phyloP scores from a whole-genome alignment of 1,284 basidiomycete species.

The Bondarzewia mesenterica region DNA sequence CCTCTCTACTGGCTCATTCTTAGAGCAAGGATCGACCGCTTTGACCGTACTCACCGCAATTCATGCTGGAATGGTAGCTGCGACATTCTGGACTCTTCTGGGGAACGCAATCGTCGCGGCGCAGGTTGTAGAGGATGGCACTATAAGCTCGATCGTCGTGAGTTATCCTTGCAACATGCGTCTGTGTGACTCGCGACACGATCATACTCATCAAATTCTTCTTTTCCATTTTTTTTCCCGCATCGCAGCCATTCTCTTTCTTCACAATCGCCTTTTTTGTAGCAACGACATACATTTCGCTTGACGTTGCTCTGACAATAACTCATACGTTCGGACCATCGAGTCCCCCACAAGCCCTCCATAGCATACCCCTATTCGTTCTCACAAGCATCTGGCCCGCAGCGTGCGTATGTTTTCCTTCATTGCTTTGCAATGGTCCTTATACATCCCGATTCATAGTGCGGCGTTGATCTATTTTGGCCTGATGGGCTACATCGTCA shows the following conservation, averaged over 20 bases:
- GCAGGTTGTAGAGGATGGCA: constrained; percentile 80
- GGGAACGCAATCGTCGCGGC: constrained; percentile 76
- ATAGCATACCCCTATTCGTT: constrained; percentile 68
- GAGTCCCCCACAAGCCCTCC: constrained; percentile 44
- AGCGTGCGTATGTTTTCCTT: constrained; percentile 35
- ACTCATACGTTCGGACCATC: constrained; percentile 54
- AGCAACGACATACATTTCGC: constrained; percentile 67
- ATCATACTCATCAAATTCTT: background rate
- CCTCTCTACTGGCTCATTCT: constrained; percentile 67
- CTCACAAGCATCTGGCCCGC: constrained; percentile 82
- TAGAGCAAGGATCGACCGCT: constrained; percentile 64
- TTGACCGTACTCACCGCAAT: constrained; percentile 69
- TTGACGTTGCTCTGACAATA: constrained; percentile 66
- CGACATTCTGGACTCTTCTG: constrained; percentile 72
- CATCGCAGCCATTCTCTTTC: constrained; percentile 51
- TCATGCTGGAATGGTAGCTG: constrained; percentile 61
- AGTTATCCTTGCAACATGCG: no score
- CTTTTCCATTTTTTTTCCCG: constrained; percentile 1
- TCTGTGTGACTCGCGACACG: no score
- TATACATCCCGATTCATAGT: constrained; percentile 27
- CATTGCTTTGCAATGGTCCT: background rate
- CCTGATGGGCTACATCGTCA: constrained; percentile 71
- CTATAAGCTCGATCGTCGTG: constrained; percentile 60
- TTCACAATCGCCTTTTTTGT: constrained; percentile 57
- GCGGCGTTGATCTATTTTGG: constrained; percentile 58